A percentile compares a stretch with the other conserved stretches of the same genome.
These are phyloP conservation scores for Citrus reticulata DNA, from an alignment of 345 rosid genomes.

Conservation along the genomic window DNA sequence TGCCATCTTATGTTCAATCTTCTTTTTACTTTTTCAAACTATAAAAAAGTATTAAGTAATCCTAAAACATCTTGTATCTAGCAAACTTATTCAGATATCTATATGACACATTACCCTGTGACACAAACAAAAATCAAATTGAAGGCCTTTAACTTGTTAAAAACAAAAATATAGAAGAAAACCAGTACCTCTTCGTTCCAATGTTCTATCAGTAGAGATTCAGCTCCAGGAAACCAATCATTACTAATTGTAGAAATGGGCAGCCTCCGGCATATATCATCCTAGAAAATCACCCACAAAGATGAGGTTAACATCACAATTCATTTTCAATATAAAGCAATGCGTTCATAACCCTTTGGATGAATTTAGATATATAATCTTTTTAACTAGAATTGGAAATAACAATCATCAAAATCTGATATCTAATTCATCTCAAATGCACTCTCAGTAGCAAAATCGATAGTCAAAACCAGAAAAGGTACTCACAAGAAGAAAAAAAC, in stretches of 20 bases:
- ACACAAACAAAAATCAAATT: neutral
- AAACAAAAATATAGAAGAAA: slow-evolving; percentile 10
- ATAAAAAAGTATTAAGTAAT: neutral
- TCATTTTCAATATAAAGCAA: neutral
- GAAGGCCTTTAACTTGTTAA: neutral
- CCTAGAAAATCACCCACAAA: slow-evolving; percentile 39
- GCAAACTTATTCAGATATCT: neutral
- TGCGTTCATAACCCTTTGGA: neutral
- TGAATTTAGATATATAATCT: neutral
- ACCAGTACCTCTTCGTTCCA: slow-evolving; percentile 40
- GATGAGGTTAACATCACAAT: slow-evolving; percentile 5
- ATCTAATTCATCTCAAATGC: neutral
- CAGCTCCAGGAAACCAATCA: slow-evolving; percentile 37
- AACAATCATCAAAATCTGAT: neutral
- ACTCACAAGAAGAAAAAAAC: neutral
- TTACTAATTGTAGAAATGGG: slow-evolving; percentile 41
- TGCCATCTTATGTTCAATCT: neutral
- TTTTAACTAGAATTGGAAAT: neutral
- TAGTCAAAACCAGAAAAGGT: neutral
- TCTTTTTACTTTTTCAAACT: neutral
- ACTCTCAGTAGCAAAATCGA: neutral
- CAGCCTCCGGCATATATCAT: slow-evolving; percentile 33
- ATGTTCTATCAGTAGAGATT: slow-evolving; percentile 47
- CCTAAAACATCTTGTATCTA: neutral
- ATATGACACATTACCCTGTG: neutral